Evolutionary conservation across 129 eudicot genomes (phyloP).

Genomic region (Deinandra increscens): DNA sequence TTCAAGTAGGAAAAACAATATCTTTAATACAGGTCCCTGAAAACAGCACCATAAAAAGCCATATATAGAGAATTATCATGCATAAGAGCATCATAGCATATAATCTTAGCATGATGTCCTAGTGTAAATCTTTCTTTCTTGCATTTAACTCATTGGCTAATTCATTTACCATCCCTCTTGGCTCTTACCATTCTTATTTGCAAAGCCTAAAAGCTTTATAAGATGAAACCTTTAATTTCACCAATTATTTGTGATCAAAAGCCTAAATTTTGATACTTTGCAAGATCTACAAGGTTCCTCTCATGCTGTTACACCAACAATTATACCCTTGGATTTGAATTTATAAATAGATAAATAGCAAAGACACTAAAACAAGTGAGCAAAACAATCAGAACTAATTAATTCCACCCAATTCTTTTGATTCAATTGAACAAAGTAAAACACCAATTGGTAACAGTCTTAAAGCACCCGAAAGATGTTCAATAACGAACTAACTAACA

Average conservation of each 20-base stretch:
- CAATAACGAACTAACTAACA: background rate
- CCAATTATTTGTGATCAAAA: background rate
- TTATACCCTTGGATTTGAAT: background rate
- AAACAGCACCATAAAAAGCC: background rate
- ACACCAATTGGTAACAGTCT: background rate
- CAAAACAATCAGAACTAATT: background rate
- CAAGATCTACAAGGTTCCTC: background rate
- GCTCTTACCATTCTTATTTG: background rate
- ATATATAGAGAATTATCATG: background rate
- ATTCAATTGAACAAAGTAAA: background rate
- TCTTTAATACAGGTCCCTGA: background rate
- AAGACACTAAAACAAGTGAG: background rate
- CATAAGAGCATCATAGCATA: background rate
- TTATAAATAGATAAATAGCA: slow-evolving; percentile 12
- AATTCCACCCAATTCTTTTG: slow-evolving; percentile 3
- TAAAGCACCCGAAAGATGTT: background rate
- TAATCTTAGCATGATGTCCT: background rate
- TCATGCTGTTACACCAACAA: too few species aligned
- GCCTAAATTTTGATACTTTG: background rate
- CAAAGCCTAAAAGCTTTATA: background rate
- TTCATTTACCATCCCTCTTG: background rate
- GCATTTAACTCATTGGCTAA: background rate
- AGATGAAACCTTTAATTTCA: background rate
- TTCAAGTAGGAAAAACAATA: background rate
- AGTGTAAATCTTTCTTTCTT: background rate